Base-by-base conservation (phyloP, 495 filamentous ascomycete genomes). In the Ramalina intermedia region DNA sequence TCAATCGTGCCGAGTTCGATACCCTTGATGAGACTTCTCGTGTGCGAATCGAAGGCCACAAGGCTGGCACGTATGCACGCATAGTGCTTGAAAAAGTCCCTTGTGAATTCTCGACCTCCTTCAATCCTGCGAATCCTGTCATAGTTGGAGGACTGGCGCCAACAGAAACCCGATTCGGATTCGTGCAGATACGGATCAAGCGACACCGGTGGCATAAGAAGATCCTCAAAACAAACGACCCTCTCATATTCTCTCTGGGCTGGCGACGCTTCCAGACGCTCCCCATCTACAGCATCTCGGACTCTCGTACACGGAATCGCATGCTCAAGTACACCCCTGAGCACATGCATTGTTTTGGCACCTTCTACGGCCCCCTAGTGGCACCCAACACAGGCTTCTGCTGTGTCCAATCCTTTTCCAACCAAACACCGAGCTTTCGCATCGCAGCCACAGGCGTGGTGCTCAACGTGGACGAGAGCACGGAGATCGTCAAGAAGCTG, bases 311-410 rank as follows among this genome's bases (percentile, higher is more conserved):
- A 6, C 78, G 91, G 53, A 94, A 96, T 65, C 81, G 91, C 29
- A 94, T 98, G 90, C 74, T 98, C 43, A 98, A 98, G 58, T 98
- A 96, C 64, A 88, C 84, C 2, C 88, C 87, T 3, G 87, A 98
- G 69, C 91, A 98, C 53, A 96, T 96, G 87, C 90, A 96, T 62
- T 98, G 91, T 61, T 90, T 88, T 55, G 90, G 77, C 18, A 94
- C 87, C 45, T 93, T 96, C 66, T 94, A 93, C 58, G 91, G 88
- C 3, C 91, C 93, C 9, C 74, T 98, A 7, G 83, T 95, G 44
- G 87, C 91, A 1, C 93, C 93, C 21, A 95, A 94, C 63, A 94
- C 91, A 7, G 84, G 88, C 51, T 96, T 98, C 68, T 87, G 82
- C 55, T 89, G 85, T 57, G 85, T 96, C 47, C 88, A 96, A 63